Conservation (phyloP, 805 yeast species). For the Metschnikowia sp. region DNA sequence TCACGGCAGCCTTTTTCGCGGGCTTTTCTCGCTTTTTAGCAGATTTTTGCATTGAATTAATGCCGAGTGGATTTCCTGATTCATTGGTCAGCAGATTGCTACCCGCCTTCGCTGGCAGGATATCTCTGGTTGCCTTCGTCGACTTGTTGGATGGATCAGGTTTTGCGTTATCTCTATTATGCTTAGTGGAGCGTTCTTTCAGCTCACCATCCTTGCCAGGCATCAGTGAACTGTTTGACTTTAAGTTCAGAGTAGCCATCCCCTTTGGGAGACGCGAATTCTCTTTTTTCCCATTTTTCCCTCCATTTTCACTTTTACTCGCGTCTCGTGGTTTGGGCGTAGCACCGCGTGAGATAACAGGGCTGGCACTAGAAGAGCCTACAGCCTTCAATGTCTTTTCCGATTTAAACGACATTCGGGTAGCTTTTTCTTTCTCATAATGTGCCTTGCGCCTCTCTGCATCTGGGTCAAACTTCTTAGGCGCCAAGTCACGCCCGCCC, state of each 20-base stretch:
- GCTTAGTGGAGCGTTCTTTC: too few relatives aligned
- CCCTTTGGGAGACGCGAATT: too few relatives aligned
- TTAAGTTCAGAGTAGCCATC: neutral
- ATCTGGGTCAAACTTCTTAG: conserved; percentile 25
- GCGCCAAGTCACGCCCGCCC: conserved; percentile 20
- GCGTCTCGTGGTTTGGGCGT: conserved; percentile 8
- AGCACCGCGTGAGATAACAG: conserved; percentile 10
- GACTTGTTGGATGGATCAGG: too few relatives aligned
- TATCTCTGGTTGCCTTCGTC: too few relatives aligned
- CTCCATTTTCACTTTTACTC: neutral
- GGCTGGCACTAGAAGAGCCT: conserved; percentile 24
- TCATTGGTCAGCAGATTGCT: too few relatives aligned
- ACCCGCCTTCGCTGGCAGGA: too few relatives aligned
- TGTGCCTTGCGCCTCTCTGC: conserved; percentile 38
- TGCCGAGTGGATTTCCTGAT: too few relatives aligned
- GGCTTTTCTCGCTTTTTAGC: neutral
- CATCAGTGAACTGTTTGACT: neutral
- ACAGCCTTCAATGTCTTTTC: conserved; percentile 39
- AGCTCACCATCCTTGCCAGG: too few relatives aligned
- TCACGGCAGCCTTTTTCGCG: neutral
- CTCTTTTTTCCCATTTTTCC: neutral
- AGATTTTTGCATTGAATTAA: neutral
- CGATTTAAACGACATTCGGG: conserved; percentile 30
- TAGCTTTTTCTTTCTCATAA: conserved; percentile 31
- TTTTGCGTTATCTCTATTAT: too few relatives aligned